A percentile compares a stretch with the other conserved stretches of the same genome.
Evolutionary conservation across 2,329 filamentous ascomycete species (phyloP).

Genomic region (Aspergillus amoenus): DNA sequence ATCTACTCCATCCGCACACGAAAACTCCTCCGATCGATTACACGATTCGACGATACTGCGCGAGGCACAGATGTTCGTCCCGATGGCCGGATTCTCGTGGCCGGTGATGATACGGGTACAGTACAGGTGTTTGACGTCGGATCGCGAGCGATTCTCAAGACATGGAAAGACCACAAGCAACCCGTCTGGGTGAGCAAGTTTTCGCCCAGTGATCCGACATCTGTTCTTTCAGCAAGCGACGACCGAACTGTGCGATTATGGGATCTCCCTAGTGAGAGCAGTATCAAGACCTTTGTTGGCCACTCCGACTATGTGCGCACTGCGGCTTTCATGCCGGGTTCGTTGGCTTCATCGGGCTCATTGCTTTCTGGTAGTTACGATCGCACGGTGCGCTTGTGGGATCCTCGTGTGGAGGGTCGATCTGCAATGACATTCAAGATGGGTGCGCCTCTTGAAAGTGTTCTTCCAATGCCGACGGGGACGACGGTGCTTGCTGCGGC

Average conservation of each 20-base stretch:
- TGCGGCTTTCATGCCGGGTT: slow-evolving; percentile 77
- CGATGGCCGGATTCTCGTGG: slow-evolving; percentile 85
- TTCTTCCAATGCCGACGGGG: slow-evolving; percentile 83
- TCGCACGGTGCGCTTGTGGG: slow-evolving; percentile 89
- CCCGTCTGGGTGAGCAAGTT: slow-evolving; percentile 90
- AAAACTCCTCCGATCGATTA: slow-evolving; percentile 90
- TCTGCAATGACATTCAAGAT: slow-evolving; percentile 94
- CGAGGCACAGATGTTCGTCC: slow-evolving; percentile 84
- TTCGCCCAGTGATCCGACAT: slow-evolving; percentile 83
- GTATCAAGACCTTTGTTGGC: slow-evolving; percentile 75
- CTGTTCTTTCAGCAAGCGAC: slow-evolving; percentile 84
- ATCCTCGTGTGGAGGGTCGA: slow-evolving; percentile 69
- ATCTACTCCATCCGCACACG: slow-evolving; percentile 90
- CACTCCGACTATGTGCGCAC: slow-evolving; percentile 91
- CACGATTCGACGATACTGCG: slow-evolving; percentile 87
- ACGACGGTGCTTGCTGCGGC: slow-evolving; percentile 83
- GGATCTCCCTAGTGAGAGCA: slow-evolving; percentile 81
- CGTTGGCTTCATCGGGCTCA: slow-evolving; percentile 63
- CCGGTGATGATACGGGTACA: slow-evolving; percentile 85
- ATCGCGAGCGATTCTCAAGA: slow-evolving; percentile 88
- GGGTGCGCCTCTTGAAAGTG: slow-evolving; percentile 79
- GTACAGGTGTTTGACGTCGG: slow-evolving; percentile 94
- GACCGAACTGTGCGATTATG: slow-evolving; percentile 90
- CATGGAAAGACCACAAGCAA: slow-evolving; percentile 92
- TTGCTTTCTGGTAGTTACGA: slow-evolving; percentile 93